Percentiles rank a stretch among this genome's conserved stretches.
These are phyloP conservation scores for Chalciporus pseudorubinellus DNA, from an alignment of 768 basidiomycete genomes.

Conservation along the genomic window DNA sequence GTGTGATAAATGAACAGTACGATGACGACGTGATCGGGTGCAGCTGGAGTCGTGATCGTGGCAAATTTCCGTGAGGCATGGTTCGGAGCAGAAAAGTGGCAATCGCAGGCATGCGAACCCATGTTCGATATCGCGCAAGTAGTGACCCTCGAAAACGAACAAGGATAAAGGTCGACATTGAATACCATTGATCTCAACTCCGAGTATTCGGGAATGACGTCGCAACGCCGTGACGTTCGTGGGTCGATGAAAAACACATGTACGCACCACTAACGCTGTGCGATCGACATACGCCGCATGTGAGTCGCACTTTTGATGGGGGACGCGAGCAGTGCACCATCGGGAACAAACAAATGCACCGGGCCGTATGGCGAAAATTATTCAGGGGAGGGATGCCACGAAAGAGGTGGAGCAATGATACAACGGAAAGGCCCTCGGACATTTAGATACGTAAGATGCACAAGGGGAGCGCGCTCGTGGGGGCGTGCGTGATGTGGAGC, in stretches of 20 bases:
- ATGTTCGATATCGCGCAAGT: neutral
- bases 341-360: neutral
- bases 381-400: neutral
- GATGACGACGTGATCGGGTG: neutral
- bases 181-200: neutral
- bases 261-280: neutral
- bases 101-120: neutral
- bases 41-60: neutral
- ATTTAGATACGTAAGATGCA: neutral
- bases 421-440: neutral
- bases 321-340: neutral
- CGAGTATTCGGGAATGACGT: neutral
- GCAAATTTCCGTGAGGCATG: neutral
- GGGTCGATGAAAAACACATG: neutral
- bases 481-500: neutral
- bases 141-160: neutral
- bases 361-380: neutral
- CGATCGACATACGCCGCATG: neutral
- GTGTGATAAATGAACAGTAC: neutral
- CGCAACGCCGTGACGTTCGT: neutral
- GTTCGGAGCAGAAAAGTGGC: neutral
- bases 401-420: neutral
- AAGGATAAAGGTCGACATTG: neutral
- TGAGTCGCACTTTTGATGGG: neutral
- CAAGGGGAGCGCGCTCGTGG: neutral